phyloP scores from a whole-genome alignment of 116 monocot species.

The Dioscorea cayenensis region DNA sequence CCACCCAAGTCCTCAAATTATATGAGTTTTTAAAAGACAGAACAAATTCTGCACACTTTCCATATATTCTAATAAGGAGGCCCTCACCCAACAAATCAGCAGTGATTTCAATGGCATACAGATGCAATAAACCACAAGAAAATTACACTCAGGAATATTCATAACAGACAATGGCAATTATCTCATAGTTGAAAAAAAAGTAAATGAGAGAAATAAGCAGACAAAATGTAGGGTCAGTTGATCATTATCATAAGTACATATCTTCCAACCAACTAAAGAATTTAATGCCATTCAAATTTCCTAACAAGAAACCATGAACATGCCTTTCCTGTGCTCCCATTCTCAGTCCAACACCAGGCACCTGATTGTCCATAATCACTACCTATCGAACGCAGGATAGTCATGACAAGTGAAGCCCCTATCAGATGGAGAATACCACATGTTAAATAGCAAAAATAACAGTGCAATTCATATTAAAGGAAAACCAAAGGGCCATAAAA shows the following conservation, averaged over 20 bases:
- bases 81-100: no score
- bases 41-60: no score
- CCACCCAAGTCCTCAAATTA: no score
- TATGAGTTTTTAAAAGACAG: no score
- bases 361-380: constrained; percentile 72
- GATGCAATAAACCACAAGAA: no score
- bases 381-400: constrained; percentile 80
- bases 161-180: no score
- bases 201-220: no score
- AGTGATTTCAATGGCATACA: no score
- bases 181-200: no score
- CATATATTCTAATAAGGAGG: no score
- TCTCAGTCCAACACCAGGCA: constrained; percentile 82
- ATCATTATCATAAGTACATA: background rate
- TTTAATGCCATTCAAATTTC: background rate
- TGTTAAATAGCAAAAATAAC: background rate
- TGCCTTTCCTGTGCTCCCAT: constrained; percentile 64
- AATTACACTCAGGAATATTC: no score
- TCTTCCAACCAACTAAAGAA: background rate
- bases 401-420: constrained; percentile 87
- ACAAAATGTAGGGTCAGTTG: no score
- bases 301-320: constrained; percentile 21
- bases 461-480: background rate
- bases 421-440: constrained; percentile 7
- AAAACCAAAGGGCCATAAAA: background rate